A percentile compares a stretch with the other conserved stretches of the same genome.
These are phyloP conservation scores for Ricinus communis DNA, from an alignment of 345 rosid genomes.

Conservation along the genomic window DNA sequence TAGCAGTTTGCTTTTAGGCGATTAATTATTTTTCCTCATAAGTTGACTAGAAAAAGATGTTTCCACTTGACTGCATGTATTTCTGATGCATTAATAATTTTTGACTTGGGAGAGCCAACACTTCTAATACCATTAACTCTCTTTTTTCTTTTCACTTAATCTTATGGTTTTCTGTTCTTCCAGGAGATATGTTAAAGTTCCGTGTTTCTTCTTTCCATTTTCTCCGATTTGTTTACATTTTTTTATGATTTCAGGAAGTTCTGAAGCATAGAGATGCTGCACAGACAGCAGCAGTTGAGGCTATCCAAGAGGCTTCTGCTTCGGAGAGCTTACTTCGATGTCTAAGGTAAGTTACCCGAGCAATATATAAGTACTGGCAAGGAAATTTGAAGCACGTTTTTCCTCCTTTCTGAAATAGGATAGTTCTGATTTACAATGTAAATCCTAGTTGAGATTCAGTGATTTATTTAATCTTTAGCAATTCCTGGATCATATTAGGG, in stretches of 20 bases:
- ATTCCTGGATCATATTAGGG: background rate
- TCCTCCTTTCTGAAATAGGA: background rate
- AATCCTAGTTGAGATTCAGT: background rate
- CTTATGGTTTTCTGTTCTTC: constrained; percentile 6
- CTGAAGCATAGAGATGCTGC: constrained; percentile 89
- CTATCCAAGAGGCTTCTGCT: constrained; percentile 92
- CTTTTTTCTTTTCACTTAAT: background rate
- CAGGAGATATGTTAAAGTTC: background rate
- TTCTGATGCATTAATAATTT: background rate
- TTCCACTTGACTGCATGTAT: background rate
- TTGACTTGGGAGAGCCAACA: background rate
- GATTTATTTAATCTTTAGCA: background rate
- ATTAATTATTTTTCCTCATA: background rate
- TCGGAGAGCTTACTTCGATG: constrained; percentile 91
- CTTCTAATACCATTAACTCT: background rate
- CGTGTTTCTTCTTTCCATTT: background rate
- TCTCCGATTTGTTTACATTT: constrained; percentile 1
- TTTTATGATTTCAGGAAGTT: constrained; percentile 61
- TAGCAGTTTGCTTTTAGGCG: background rate
- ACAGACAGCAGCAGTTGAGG: constrained; percentile 78
- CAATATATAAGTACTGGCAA: too few species aligned
- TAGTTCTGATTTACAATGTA: background rate
- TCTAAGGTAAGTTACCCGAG: constrained; percentile 52
- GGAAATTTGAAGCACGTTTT: background rate
- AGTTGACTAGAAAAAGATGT: background rate